Evolutionary conservation across 495 filamentous ascomycete species (phyloP), one percentile per base, ranked within the genome.

Genomic region (Neurospora sp.): DNA sequence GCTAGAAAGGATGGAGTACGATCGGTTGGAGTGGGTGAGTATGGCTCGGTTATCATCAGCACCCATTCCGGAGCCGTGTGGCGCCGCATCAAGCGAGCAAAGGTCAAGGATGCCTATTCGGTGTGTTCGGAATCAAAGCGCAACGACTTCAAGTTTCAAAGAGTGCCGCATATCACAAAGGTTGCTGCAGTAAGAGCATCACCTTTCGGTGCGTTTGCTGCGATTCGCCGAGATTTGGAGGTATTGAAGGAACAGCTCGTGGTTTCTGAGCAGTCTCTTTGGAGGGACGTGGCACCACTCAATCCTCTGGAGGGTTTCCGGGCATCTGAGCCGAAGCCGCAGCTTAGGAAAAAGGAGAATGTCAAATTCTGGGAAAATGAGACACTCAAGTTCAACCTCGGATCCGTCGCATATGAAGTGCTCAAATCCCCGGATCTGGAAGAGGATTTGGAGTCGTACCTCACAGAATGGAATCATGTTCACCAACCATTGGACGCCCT

Each of bases 11-110:
- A 89, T 73, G 86, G 93, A 12, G 94, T 91, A 9, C 88, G 86
- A 74, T 96, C 97, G 75, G 92, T 97, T 20, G 92, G 89, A 74
- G 90, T 99, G 6, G 93, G 94, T 16, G 93, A 96, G 79, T 92
- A 98, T 83, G 96, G 94, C 8, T 97, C 94, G 3, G 93, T 99
- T 73, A 97, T 99, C 72, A 89, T 99, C 72, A 94, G 93, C 75
- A 98, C 96, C 2, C 86, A 93, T 72, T 94, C 93, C 42, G 96
- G 96, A 7, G 94, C 92, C 61, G 94, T 97, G 1, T 99, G 94
- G 94, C 89, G 87, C 71, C 90, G 95, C 68, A 87, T 93, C 72
- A 94, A 92, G 76, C 87, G 96, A 75, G 85, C 87, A 9, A 95
- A 94, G 73, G 88, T 89, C 73, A 97, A 97, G 77, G 90, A 93